Evolutionary conservation across 2,329 filamentous ascomycete species (phyloP).

Genomic region (Arthrocladium fulminans): DNA sequence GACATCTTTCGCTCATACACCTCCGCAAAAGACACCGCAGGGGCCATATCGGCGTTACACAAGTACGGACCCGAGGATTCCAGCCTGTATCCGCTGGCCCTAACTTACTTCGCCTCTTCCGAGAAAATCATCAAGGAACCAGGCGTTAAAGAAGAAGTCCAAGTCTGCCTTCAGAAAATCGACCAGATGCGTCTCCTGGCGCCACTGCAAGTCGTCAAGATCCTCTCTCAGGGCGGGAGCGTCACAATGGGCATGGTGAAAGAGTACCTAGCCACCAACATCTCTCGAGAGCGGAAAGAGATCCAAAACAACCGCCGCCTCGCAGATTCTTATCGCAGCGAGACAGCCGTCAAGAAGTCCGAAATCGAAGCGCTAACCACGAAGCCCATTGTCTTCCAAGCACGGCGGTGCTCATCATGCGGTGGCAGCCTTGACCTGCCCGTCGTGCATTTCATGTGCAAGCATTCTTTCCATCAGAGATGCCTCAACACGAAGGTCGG

Average conservation of each 20-base stretch:
- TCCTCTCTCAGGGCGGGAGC: constrained; percentile 66
- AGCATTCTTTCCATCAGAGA: constrained; percentile 90
- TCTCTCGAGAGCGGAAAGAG: constrained; percentile 77
- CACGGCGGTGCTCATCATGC: constrained; percentile 79
- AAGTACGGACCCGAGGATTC: constrained; percentile 91
- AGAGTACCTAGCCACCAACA: constrained; percentile 78
- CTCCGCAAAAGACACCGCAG: constrained; percentile 78
- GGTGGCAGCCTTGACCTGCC: constrained; percentile 71
- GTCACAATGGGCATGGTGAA: constrained; percentile 98
- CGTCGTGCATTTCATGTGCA: constrained; percentile 91
- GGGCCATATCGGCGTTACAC: constrained; percentile 77
- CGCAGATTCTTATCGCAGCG: constrained; percentile 71
- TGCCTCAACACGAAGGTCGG: constrained; percentile 57
- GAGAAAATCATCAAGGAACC: constrained; percentile 73
- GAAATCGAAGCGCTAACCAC: constrained; percentile 69
- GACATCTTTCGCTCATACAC: constrained; percentile 98
- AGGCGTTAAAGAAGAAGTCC: constrained; percentile 64
- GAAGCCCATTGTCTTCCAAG: constrained; percentile 83
- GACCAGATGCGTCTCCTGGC: constrained; percentile 89
- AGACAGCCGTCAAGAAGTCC: constrained; percentile 68
- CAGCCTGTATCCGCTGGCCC: constrained; percentile 80
- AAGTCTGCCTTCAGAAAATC: constrained; percentile 72
- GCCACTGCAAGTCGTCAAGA: constrained; percentile 91
- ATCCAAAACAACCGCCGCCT: constrained; percentile 74
- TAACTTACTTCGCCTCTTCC: constrained; percentile 88